Conservation (phyloP, 2,329 filamentous ascomycete species). For the Sphaceloma murrayae region DNA sequence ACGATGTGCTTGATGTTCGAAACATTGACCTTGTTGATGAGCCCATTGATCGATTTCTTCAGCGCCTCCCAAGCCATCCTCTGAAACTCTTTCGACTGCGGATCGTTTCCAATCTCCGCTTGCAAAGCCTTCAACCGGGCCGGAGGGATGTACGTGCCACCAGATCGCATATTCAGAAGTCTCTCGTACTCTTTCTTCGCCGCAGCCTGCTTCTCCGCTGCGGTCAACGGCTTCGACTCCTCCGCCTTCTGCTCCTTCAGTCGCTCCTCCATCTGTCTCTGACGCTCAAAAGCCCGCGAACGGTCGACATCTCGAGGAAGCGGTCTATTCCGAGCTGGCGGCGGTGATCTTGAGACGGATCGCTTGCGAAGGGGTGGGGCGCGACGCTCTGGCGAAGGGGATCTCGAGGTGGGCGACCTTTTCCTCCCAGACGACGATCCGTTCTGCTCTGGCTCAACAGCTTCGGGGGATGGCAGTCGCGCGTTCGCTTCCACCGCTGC, state of each 20-base stretch:
- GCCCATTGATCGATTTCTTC: constrained; percentile 96
- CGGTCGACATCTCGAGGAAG: constrained; percentile 42
- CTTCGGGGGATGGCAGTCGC: constrained; percentile 10
- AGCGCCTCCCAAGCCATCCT: constrained; percentile 98
- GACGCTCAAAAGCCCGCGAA: constrained; percentile 42
- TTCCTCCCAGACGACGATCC: constrained; percentile 23
- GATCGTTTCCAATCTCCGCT: constrained; percentile 84
- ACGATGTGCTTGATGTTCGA: constrained; percentile 97
- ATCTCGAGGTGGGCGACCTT: constrained; percentile 28
- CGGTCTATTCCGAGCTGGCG: constrained; percentile 27
- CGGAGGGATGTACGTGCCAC: constrained; percentile 92
- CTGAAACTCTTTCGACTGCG: constrained; percentile 92
- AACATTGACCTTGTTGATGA: constrained; percentile 99
- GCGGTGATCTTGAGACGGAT: constrained; percentile 27
- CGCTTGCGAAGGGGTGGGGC: constrained; percentile 26
- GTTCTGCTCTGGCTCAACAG: constrained; percentile 17
- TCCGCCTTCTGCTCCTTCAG: constrained; percentile 36
- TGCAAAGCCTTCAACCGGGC: constrained; percentile 83
- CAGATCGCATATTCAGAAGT: constrained; percentile 82
- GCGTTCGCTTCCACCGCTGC: constrained; percentile 10
- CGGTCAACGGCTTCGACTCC: constrained; percentile 48
- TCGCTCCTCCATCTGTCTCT: constrained; percentile 40
- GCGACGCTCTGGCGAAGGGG: constrained; percentile 29
- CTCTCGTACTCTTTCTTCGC: constrained; percentile 92
- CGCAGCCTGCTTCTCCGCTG: constrained; percentile 76